These are phyloP conservation scores for Gastrolobium bilobum DNA, from an alignment of 306 rosid species.

Conservation along the genomic window DNA sequence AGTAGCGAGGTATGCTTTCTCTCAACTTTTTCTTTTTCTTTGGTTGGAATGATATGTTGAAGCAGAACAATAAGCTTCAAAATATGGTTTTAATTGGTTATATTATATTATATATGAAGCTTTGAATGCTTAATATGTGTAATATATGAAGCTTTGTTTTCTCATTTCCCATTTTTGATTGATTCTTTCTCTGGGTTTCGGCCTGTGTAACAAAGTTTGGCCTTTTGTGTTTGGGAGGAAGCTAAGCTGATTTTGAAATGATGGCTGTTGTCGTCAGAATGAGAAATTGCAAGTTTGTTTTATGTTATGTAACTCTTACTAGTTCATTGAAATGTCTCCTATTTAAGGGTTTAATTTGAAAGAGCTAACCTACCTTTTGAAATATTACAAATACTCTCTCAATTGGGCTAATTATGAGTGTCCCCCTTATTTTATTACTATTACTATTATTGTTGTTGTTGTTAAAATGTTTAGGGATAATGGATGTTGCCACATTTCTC, in stretches of 20 bases:
- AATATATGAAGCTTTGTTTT: background rate
- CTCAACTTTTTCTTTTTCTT: background rate
- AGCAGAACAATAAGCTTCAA: too few species aligned
- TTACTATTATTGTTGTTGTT: too few species aligned
- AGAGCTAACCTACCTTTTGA: background rate
- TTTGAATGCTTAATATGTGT: too few species aligned
- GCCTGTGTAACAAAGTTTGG: background rate
- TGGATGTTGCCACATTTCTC: too few species aligned
- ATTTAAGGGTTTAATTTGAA: background rate
- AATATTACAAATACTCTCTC: background rate
- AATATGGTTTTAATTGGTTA: too few species aligned
- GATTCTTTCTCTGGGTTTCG: background rate
- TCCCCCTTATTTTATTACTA: too few species aligned
- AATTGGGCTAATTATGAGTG: background rate
- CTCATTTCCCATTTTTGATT: background rate
- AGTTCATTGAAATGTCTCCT: background rate
- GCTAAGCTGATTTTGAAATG: background rate
- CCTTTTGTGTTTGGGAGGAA: background rate
- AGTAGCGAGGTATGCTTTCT: background rate
- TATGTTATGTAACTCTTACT: background rate
- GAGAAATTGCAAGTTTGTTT: background rate
- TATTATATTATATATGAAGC: too few species aligned
- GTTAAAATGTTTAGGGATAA: too few species aligned
- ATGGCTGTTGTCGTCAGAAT: background rate
- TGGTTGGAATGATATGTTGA: too few species aligned